These are phyloP conservation scores for Pezicula neosporulosa DNA, from an alignment of 2,329 filamentous ascomycete species.

Conservation along the genomic window DNA sequence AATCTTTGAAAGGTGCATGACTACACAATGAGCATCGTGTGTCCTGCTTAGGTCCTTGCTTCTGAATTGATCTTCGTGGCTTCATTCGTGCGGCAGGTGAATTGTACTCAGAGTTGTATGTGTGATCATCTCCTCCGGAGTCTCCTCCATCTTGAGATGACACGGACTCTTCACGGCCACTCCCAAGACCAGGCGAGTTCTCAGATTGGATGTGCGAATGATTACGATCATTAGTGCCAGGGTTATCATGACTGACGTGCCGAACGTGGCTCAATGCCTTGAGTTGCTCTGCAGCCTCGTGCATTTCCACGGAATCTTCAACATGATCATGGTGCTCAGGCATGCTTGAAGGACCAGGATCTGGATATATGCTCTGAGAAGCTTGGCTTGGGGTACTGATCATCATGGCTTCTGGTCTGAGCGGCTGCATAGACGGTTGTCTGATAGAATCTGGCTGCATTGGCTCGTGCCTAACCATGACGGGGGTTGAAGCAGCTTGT, in stretches of 20 bases:
- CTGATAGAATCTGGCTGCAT: conserved; percentile 13
- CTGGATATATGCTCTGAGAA: conserved; percentile 22
- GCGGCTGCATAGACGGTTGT: conserved; percentile 14
- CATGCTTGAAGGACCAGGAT: conserved; percentile 16
- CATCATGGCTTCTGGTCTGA: conserved; percentile 19
- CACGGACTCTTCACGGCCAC: conserved; percentile 37
- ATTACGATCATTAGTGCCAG: conserved; percentile 22
- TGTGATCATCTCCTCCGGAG: conserved; percentile 36
- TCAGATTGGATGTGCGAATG: conserved; percentile 27
- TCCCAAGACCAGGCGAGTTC: conserved; percentile 26
- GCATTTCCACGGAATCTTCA: conserved; percentile 66
- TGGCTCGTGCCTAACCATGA: conserved; percentile 40
- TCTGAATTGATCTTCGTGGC: conserved; percentile 28
- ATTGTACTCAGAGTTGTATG: conserved; percentile 29
- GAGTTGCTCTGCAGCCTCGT: conserved; percentile 63
- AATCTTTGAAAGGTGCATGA: conserved; percentile 64
- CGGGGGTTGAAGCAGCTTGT: conserved; percentile 29
- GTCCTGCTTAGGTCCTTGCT: conserved; percentile 50
- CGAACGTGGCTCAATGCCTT: conserved; percentile 63
- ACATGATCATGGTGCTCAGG: conserved; percentile 42
- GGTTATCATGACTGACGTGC: conserved; percentile 46
- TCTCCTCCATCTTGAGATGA: conserved; percentile 37
- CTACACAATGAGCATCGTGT: conserved; percentile 59
- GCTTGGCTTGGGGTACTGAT: conserved; percentile 20
- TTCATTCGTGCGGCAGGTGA: conserved; percentile 28